Evolutionary conservation across 257 asterid species (phyloP).

Genomic region (Thymus mandschuricus): DNA sequence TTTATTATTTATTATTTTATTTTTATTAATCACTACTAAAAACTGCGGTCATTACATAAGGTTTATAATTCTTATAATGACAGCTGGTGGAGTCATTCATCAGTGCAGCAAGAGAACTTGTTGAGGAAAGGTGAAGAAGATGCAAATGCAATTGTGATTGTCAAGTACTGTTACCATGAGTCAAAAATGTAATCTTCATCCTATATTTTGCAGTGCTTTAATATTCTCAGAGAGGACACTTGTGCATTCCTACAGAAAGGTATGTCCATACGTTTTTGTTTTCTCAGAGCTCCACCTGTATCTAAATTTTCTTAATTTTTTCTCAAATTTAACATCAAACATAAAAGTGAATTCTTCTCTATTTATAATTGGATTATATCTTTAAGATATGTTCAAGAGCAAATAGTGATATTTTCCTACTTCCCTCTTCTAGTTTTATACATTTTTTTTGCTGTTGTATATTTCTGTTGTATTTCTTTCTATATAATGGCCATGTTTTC

Average conservation of each 20-base stretch:
- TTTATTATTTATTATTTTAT: too few species aligned
- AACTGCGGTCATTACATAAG: too few species aligned
- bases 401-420: background rate
- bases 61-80: conserved; percentile 33
- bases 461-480: conserved; percentile 18
- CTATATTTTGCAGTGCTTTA: conserved; percentile 66
- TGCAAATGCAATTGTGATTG: conserved; percentile 18
- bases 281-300: conserved; percentile 9
- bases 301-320: background rate
- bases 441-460: conserved; percentile 7
- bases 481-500: conserved; percentile 16
- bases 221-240: conserved; percentile 82
- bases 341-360: background rate
- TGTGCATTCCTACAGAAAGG: conserved; percentile 93
- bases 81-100: conserved; percentile 80
- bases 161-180: conserved; percentile 11
- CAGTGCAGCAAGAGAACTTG: conserved; percentile 66
- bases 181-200: conserved; percentile 25
- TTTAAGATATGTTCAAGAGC: conserved; percentile 18
- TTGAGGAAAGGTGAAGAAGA: conserved; percentile 76
- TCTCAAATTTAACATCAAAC: conserved; percentile 3
- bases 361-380: conserved; percentile 16
- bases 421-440: conserved; percentile 5
- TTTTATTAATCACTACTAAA: too few species aligned
- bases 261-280: conserved; percentile 29